Base-by-base conservation (phyloP, 768 basidiomycete genomes). In the Cystobasidium ongulense region DNA sequence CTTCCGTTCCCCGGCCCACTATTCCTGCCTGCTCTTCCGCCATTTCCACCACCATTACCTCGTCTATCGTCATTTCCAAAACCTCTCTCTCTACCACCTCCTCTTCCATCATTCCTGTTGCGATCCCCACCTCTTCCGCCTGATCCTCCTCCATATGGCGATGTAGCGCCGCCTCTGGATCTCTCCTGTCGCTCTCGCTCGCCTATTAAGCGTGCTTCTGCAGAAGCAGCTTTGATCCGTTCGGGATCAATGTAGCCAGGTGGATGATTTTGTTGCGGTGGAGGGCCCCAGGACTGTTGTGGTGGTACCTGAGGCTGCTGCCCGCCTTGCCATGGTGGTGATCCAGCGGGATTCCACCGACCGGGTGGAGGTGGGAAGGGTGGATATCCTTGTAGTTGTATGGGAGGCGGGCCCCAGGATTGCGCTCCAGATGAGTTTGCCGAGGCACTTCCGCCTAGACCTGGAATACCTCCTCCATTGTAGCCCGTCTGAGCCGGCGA, bases 191-290 rank as follows among this genome's bases (percentile, higher is more conserved):
- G 38, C 2, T 39, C 63, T 5, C 68, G 50, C 17, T 38, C 27
- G 33, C 13, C 68, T 36, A 71, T 52, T n/a, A 38, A 23, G 18
- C 53, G 29, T 3, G 68, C 68, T 36, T 54, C 68, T 4, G 41
- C 33, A 31, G 68, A 71, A 1, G 68, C 68, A 23, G 27, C 27
- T 54, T 46, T 71, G 68, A 71, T 71, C 5, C 68, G 29, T 17
- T 71, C 68, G 33, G 68, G 68, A 31, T 71, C 53, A 61, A 71
- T 71, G 35, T 57, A 71, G 8, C 43, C 43, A 52, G 23, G 38
- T 8, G 23, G 41, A 25, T 39, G 65, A 52, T 36, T 29, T 17
- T 33, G 65, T 43, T 64, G 63, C 1, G 31, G 25, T 10, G 35
- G 8, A 3, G 41, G 7, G 17, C 23, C 53, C 65, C 57, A 59